Evolutionary conservation across 1,284 basidiomycete genomes (phyloP), one percentile per base, ranked within the genome.

Genomic region (Salmacisia buchloeana): DNA sequence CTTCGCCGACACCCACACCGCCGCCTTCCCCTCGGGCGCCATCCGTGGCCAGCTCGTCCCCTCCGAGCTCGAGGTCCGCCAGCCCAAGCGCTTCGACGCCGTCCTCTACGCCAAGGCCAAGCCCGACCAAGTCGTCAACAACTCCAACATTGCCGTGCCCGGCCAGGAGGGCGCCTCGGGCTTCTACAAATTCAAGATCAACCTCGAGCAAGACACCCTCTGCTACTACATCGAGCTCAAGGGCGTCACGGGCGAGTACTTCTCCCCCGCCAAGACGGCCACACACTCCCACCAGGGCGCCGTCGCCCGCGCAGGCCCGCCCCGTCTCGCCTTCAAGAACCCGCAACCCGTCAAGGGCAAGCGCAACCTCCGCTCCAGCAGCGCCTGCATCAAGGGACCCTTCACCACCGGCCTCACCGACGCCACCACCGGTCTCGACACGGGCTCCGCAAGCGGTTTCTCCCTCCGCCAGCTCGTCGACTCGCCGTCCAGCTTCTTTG

Each of bases 1-100:
- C 78, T 80, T 80, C 69, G 73, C 77, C 61, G 80, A 81, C 62
- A 71, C 71, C 2, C 80, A 81, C 72, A 81, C 79, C 18, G 67
- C 35, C 79, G 69, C 70, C 35, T 52, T 52, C 46, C 13, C 69
- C 15, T 75, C 80, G 15, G 81, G 81, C 35, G 81, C 81, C 38
- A 73, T 81, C 63, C 73, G 81, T 31, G 81, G 79, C 33, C 80
- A 81, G 67, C 67, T 81, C 13, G 21, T 66, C 13, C 43, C 21
- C 15, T 66, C 64, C 39, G 66, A 68, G 58, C 35, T 46, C 5
- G 36, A 54, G 49, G 66, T 68, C 12, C 49, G 36, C 23, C 25
- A 9, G 23, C 66, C 66, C n/a, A 34, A 35, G 33, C 18, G 23
- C 12, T 68, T 68, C 57, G 63, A 65, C 34, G 27, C 34, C 29